Evolutionary conservation across 495 filamentous ascomycete species (phyloP), one percentile per base, ranked within the genome.

Genomic region (Paragyromitra xinjiangensis): DNA sequence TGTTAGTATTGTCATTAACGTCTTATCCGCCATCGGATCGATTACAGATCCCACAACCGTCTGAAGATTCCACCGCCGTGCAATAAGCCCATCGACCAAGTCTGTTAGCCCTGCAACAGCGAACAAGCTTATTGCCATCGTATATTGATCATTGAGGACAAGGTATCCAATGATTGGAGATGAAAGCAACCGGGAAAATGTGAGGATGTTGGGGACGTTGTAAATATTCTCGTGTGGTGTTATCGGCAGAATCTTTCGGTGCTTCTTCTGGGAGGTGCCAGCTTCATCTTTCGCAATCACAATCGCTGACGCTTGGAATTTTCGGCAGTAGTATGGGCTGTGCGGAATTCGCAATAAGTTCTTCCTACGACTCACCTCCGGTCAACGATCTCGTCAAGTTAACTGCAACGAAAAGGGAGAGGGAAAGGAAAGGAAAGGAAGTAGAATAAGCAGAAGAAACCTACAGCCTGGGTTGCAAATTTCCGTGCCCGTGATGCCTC

Each of bases 41-140:
- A 99, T 94, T 42, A 99, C 90, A 61, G 92, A 94, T n/a, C 95
- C 95, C 14, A 98, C 93, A 0, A 99, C 96, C 0, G 95, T 98
- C 84, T 94, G 91, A 11, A 93, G 89, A 50, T 94, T 91, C 88
- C 91, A 98, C 62, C 86, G 87, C 53, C 95, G 89, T 16, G 95
- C 95, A 71, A 99, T 94, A 85, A 90, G 97, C 50, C 95, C 95
- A 84, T 99, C 95, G 2, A 97, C 86, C 0, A 95, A 85, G 80
- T 99, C 95, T 37, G 95, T 97, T 78, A 96, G 87, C 51, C 94
- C 95, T 24, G 95, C 95, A 83, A 97, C 96, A 39, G 90, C 90
- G 81, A 98, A 97, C 12, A 99, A 87, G 16, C 89, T 89, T n/a
- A 97, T 84, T 0, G 96, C 93, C 78, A 88, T 88, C 53, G 87